phyloP scores from a whole-genome alignment of 495 filamentous ascomycete species.

The Staphylotrichum longicolle region DNA sequence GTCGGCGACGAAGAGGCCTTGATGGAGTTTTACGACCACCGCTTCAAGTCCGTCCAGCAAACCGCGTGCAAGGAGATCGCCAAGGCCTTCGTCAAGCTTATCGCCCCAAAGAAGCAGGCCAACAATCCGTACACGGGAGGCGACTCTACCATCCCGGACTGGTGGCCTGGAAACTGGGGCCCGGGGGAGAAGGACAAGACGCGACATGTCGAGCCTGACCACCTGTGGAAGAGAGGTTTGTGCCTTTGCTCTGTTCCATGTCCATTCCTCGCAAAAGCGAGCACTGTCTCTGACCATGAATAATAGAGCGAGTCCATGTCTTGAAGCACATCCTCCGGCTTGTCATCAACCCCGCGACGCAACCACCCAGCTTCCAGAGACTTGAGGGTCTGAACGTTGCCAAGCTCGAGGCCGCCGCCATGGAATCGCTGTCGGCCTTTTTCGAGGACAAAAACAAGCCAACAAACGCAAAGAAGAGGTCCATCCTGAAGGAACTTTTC shows the following conservation, averaged over 20 bases:
- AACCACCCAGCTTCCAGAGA: conserved; percentile 40
- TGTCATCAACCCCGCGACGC: conserved; percentile 47
- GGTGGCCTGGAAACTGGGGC: conserved; percentile 71
- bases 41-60: conserved; percentile 70
- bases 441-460: conserved; percentile 45
- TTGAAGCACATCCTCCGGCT: conserved; percentile 62
- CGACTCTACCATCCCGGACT: conserved; percentile 64
- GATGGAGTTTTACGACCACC: conserved; percentile 60
- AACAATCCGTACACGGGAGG: conserved; percentile 77
- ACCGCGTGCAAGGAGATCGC: conserved; percentile 68
- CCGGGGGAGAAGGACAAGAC: conserved; percentile 37
- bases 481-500: conserved; percentile 63
- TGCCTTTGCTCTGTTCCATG: neutral
- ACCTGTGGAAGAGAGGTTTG: conserved; percentile 70
- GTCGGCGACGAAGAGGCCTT: conserved; percentile 59
- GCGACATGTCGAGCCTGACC: conserved; percentile 81
- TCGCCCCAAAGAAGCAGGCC: conserved; percentile 84
- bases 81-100: conserved; percentile 77
- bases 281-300: conserved; percentile 2
- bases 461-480: conserved; percentile 43
- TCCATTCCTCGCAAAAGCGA: neutral
- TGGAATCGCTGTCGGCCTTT: conserved; percentile 45
- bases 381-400: conserved; percentile 40
- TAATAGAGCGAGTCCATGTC: conserved; percentile 58
- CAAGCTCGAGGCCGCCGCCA: conserved; percentile 47